A percentile compares a stretch with the other conserved stretches of the same genome.
Conservation (phyloP, 225 moss, liverwort and hornwort species). For the Pseudisothecium myosuroides region DNA sequence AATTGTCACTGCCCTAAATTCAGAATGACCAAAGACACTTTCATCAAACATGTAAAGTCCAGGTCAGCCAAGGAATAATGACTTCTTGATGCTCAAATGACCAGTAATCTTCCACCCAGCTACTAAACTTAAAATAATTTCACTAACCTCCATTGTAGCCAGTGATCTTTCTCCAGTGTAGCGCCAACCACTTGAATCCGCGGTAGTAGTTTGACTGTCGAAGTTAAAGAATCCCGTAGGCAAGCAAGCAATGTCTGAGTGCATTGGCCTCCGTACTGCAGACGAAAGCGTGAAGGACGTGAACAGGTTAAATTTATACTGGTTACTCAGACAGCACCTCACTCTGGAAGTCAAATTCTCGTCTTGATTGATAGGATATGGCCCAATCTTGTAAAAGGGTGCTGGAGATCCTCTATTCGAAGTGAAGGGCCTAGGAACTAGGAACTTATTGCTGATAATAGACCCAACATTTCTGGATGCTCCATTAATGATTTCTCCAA, state of each 20-base stretch:
- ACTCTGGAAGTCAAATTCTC: conserved; percentile 19
- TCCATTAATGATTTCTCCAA: not conserved
- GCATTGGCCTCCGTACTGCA: conserved; percentile 50
- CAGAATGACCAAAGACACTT: not conserved
- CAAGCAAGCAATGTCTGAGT: conserved; percentile 52
- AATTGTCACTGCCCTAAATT: not conserved
- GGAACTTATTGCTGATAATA: conserved; percentile 1
- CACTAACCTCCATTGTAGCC: conserved; percentile 35
- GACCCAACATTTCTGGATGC: not conserved
- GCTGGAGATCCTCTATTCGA: conserved; percentile 18
- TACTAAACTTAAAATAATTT: not conserved
- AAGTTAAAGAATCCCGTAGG: conserved; percentile 18
- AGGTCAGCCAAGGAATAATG: not conserved
- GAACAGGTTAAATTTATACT: conserved; percentile 17
- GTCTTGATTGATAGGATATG: conserved; percentile 30
- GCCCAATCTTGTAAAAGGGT: conserved; percentile 51
- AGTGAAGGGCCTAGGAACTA: not conserved
- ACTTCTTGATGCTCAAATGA: not conserved
- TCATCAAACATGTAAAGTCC: not conserved
- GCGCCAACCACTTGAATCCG: conserved; percentile 36
- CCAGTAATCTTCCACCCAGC: not conserved
- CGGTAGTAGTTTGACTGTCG: not conserved
- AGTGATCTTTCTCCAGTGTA: conserved; percentile 43
- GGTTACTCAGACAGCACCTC: conserved; percentile 21
- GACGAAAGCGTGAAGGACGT: conserved; percentile 48